Conservation (phyloP, 2,329 filamentous ascomycete species). For the Paraphaeosphaeria minitans region DNA sequence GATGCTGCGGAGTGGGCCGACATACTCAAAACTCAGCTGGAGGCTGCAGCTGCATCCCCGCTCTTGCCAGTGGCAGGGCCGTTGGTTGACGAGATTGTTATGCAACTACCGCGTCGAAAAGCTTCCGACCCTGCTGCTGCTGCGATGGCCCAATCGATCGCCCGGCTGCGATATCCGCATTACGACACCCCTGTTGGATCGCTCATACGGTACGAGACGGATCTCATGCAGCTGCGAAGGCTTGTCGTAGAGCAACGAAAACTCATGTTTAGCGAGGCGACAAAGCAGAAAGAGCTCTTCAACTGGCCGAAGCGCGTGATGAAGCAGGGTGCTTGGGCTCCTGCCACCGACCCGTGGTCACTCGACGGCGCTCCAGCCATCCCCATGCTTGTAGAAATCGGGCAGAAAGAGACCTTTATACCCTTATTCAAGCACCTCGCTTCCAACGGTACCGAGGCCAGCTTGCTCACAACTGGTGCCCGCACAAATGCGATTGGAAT, state of each 20-base stretch:
- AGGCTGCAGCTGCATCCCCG: conserved; percentile 11
- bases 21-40: conserved; percentile 18
- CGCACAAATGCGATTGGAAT: conserved; percentile 23
- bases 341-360: conserved; percentile 34
- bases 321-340: conserved; percentile 45
- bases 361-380: conserved; percentile 37
- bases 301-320: conserved; percentile 36
- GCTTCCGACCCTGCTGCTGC: conserved; percentile 23
- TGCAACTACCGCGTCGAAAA: conserved; percentile 32
- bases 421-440: conserved; percentile 47
- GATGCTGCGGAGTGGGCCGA: conserved; percentile 19
- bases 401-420: conserved; percentile 36
- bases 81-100: conserved; percentile 24
- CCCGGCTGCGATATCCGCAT: conserved; percentile 30
- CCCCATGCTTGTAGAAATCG: conserved; percentile 47
- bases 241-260: conserved; percentile 28
- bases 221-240: conserved; percentile 29
- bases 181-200: conserved; percentile 22
- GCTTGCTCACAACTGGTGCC: conserved; percentile 16
- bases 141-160: conserved; percentile 24
- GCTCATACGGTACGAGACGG: conserved; percentile 38
- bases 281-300: conserved; percentile 22
- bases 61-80: not conserved
- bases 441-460: conserved; percentile 30
- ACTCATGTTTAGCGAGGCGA: conserved; percentile 22